A percentile compares a stretch with the other conserved stretches of the same genome.
phyloP scores from a whole-genome alignment of 164 flowering plant genomes.

The Saururus chinensis region DNA sequence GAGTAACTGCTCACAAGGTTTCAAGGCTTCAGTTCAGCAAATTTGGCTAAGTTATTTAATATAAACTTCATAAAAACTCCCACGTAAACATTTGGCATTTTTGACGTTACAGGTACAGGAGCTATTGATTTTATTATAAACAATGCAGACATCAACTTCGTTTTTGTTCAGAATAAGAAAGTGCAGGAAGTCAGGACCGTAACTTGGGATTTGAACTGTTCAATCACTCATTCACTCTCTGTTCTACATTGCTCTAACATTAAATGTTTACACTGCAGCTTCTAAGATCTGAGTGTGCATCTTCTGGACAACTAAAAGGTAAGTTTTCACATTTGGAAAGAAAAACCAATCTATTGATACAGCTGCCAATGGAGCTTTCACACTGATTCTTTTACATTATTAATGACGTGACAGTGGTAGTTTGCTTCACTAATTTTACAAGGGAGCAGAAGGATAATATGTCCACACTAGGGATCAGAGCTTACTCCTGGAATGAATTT shows the following conservation, averaged over 20 bases:
- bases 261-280: conserved; percentile 40
- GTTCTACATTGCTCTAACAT: neutral
- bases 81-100: too few relatives aligned
- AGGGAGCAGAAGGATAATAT: conserved; percentile 43
- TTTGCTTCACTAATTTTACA: conserved; percentile 57
- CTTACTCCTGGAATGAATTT: conserved; percentile 78
- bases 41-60: too few relatives aligned
- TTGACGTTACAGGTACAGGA: conserved; percentile 54
- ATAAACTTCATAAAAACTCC: too few relatives aligned
- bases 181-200: too few relatives aligned
- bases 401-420: conserved; percentile 39
- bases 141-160: conserved; percentile 81
- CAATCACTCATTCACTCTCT: neutral
- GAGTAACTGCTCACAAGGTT: too few relatives aligned
- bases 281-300: conserved; percentile 44
- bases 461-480: conserved; percentile 27
- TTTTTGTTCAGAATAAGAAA: conserved; percentile 79
- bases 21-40: too few relatives aligned
- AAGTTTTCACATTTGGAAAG: conserved; percentile 11
- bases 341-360: neutral
- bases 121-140: conserved; percentile 75
- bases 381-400: conserved; percentile 7
- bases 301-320: conserved; percentile 55
- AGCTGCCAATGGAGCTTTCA: neutral
- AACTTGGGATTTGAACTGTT: neutral